Evolutionary conservation across 305 asterid genomes (phyloP).

Genomic region (Plantago lanceolata): DNA sequence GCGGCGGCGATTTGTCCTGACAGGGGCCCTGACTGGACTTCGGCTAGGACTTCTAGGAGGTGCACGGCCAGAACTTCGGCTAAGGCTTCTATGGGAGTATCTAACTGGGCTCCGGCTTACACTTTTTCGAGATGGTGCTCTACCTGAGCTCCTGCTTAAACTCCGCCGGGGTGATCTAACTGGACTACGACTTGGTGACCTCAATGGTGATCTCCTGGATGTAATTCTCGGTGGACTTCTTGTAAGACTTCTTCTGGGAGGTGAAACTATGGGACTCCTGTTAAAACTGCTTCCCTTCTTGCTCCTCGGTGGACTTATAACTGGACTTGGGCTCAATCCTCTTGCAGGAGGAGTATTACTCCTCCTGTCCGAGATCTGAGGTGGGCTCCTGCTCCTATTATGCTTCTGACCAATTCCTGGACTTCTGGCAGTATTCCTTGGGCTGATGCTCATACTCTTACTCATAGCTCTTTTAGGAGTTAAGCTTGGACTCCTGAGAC

Average conservation of each 20-base stretch:
- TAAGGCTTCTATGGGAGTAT: conserved; percentile 44
- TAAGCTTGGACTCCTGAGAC: conserved; percentile 71
- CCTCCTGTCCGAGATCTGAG: conserved; percentile 37
- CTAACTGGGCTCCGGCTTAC: conserved; percentile 55
- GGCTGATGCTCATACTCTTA: conserved; percentile 95
- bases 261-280: conserved; percentile 48
- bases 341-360: conserved; percentile 51
- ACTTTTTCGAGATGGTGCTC: conserved; percentile 55
- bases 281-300: conserved; percentile 46
- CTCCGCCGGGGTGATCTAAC: conserved; percentile 46
- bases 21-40: conserved; percentile 61
- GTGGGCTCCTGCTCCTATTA: conserved; percentile 55
- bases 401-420: conserved; percentile 39
- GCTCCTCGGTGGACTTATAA: conserved; percentile 59
- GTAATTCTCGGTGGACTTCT: conserved; percentile 58
- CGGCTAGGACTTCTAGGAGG: conserved; percentile 58
- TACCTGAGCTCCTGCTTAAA: conserved; percentile 50
- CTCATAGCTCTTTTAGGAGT: conserved; percentile 57
- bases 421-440: conserved; percentile 56
- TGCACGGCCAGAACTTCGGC: conserved; percentile 71
- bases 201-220: conserved; percentile 50
- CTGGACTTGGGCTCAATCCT: conserved; percentile 45
- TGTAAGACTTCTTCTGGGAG: conserved; percentile 44
- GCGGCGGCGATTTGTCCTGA: conserved; percentile 59
- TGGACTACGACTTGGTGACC: conserved; percentile 57